These are phyloP conservation scores for Pterulicium gracile DNA, from an alignment of 1,284 basidiomycete species.

Conservation along the genomic window DNA sequence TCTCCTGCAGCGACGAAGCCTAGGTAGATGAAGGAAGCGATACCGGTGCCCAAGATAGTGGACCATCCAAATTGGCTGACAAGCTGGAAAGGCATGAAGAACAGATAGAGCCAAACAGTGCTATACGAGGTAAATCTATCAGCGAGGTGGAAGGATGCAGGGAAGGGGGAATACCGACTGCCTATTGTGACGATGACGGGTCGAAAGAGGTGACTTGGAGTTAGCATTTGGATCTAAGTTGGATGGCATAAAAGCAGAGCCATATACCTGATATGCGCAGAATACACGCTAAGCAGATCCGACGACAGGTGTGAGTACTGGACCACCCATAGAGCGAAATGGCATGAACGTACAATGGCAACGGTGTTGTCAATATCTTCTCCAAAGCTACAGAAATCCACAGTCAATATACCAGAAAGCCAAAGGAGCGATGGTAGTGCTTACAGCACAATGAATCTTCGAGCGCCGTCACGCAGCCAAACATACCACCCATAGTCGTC, in stretches of 20 bases:
- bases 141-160: not conserved
- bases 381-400: conserved; percentile 31
- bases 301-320: conserved; percentile 6
- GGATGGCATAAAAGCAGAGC: no score
- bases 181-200: no score
- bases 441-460: conserved; percentile 43
- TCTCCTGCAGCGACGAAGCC: conserved; percentile 56
- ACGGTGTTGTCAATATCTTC: conserved; percentile 47
- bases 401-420: not conserved
- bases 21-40: conserved; percentile 57
- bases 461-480: conserved; percentile 34
- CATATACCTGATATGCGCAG: conserved; percentile 43
- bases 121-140: conserved; percentile 17
- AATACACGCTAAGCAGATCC: conserved; percentile 36
- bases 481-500: conserved; percentile 39
- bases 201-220: no score
- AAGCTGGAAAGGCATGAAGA: conserved; percentile 60
- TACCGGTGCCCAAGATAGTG: conserved; percentile 45
- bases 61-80: conserved; percentile 45
- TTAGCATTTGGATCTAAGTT: no score
- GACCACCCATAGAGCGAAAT: not conserved
- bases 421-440: conserved; percentile 11
- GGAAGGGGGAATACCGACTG: conserved; percentile 10
- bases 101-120: conserved; percentile 59
- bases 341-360: conserved; percentile 43